A percentile compares a stretch with the other conserved stretches of the same genome.
These are phyloP conservation scores for Eucalyptus dawsonii DNA, from an alignment of 345 rosid species.

Conservation along the genomic window DNA sequence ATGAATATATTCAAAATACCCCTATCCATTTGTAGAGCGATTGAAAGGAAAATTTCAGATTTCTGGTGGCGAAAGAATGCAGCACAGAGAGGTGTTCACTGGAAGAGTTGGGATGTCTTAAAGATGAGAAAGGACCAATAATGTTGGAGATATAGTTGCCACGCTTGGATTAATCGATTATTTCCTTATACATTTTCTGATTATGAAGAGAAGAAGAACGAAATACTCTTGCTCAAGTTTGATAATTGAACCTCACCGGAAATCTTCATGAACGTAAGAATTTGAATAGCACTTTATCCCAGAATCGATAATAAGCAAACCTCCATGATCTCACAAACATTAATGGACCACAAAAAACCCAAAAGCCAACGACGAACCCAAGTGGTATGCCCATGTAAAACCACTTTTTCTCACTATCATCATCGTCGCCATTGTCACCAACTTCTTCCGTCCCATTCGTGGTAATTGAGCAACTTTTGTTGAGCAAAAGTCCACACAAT, in stretches of 20 bases:
- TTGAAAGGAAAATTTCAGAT: no score
- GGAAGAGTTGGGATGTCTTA: no score
- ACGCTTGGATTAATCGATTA: not conserved
- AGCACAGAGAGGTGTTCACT: no score
- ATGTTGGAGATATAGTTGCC: not conserved
- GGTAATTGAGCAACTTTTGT: not conserved
- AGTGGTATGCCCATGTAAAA: not conserved
- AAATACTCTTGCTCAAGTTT: not conserved
- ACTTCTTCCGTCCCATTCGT: not conserved
- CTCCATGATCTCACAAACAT: not conserved
- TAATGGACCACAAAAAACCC: not conserved
- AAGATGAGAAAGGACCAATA: no score
- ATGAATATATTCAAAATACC: no score
- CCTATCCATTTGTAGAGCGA: no score
- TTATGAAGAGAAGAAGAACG: not conserved
- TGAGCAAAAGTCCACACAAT: slow-evolving; percentile 10
- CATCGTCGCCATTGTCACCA: no score
- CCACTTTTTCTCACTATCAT: not conserved
- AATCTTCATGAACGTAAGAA: not conserved
- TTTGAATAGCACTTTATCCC: not conserved
- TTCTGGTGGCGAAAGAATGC: no score
- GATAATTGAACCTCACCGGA: not conserved
- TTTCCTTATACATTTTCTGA: not conserved
- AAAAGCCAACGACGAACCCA: not conserved
- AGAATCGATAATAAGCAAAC: not conserved